Evolutionary conservation across 108 stramenopile genomes (phyloP), one percentile per base, ranked within the genome.

Genomic region (Nitzschia inconspicua): DNA sequence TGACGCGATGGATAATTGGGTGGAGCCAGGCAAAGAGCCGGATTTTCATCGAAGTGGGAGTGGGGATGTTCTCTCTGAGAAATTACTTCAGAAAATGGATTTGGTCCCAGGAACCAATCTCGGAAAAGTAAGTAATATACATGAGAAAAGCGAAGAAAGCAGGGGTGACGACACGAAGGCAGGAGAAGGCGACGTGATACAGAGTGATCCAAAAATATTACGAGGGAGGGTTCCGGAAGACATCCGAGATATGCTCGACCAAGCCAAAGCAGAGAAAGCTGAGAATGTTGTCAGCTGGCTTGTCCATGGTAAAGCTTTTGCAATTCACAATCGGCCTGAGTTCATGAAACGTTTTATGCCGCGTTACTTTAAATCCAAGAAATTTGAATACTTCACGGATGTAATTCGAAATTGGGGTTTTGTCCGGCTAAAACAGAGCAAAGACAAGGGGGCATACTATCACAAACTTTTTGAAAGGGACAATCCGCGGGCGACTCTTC

Each of bases 381-480:
- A 70, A 35, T 70, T 41, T 25, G 49, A 44, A 19, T 70, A 70
- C 28, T 63, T 70, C 35, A 34, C 54, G 16, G 69, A 70, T 24
- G 82, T 79, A 44, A 60, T 86, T 8, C 84, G 85, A 44, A 69
- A 85, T 9, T 90, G 85, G 63, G 88, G 88, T 18, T 90, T 84
- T 53, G 56, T 79, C 4, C 52, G 77, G 35, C 52, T 90, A 4
- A 83, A 82, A 20, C 11, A 54, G 0, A 57, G 64, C 13, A 28
- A 39, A 4, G 68, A 70, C 44, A 60, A 68, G 40, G 65, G 65
- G 5, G 57, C 66, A 19, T 76, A 66, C 34, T 66, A 64, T 26
- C 75, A 76, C 44, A 37, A 43, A 19, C 47, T 57, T 13, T 76
- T 76, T 57, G 40, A 66, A n/a, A 20, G 36, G 19, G 58, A 63